Evolutionary conservation across 2,329 filamentous ascomycete genomes (phyloP).

Genomic region (Claviceps africana): DNA sequence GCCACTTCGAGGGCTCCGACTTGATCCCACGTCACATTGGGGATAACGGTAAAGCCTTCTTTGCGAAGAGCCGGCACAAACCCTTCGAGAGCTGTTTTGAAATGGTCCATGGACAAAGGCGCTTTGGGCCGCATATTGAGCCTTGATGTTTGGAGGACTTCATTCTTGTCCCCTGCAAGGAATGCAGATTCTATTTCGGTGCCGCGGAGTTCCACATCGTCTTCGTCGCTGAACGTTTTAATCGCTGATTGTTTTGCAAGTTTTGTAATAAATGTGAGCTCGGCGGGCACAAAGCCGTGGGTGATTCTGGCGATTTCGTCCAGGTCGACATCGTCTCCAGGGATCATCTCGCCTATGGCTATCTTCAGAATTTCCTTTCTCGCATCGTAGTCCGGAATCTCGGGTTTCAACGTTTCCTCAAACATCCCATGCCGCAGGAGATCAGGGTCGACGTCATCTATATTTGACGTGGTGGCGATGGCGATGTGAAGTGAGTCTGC

Average conservation of each 20-base stretch:
- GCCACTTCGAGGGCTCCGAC: constrained; percentile 75
- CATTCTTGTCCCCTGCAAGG: neutral
- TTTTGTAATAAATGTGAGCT: constrained; percentile 54
- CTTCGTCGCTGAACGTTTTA: constrained; percentile 17
- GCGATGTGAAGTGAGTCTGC: constrained; percentile 71
- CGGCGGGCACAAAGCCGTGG: constrained; percentile 84
- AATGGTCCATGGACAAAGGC: constrained; percentile 33
- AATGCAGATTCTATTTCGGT: constrained; percentile 4
- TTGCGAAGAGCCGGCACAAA: constrained; percentile 44
- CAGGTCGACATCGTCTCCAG: constrained; percentile 62
- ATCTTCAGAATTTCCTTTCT: constrained; percentile 66
- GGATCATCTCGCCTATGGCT: constrained; percentile 49
- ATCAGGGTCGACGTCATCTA: constrained; percentile 72
- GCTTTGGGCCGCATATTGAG: neutral
- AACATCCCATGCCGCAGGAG: constrained; percentile 63
- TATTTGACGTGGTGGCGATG: constrained; percentile 78
- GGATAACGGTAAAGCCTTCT: constrained; percentile 90
- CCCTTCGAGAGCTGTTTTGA: constrained; percentile 58
- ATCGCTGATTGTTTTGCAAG: constrained; percentile 26
- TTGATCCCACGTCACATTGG: constrained; percentile 83
- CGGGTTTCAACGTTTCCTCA: constrained; percentile 73
- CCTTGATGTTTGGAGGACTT: neutral
- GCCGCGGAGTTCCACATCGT: constrained; percentile 11
- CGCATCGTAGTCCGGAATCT: constrained; percentile 66
- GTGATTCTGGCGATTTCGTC: constrained; percentile 64